Evolutionary conservation across 2,329 filamentous ascomycete genomes (phyloP), one percentile per base, ranked within the genome.

Genomic region (Septoria linicola): DNA sequence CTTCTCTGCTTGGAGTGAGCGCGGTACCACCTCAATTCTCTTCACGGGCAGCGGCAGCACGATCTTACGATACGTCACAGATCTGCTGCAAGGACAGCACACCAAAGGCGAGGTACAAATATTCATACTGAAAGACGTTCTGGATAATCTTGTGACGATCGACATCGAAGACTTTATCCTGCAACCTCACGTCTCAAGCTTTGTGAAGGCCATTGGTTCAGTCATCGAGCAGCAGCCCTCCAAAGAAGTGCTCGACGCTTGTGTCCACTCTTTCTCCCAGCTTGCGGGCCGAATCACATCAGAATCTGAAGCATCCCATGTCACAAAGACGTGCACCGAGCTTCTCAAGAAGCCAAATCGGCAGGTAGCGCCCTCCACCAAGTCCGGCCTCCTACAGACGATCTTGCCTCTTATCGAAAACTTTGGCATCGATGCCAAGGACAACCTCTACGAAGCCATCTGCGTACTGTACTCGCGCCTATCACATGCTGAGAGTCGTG

Each of bases 401-500:
- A 73, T 97, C 14, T 83, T 93, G 65, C 82, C 86, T 54, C 95
- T 96, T 58, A 51, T 67, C 8, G 54, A 61, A 19, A 49, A 50
- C 6, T 61, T 60, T 34, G 51, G 54, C 16, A 54, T 60, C 8
- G 14, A 51, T 25, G 13, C 46, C 47, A 46, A 53, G 46, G 45
- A 72, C 78, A 37, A 77, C 80, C 81, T 95, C 0, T 95, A 87
- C 66, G 76, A 82, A 39, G 88, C 88, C 0, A 72, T 93, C 8
- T 85, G 88, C 3, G 84, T 88, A 0, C 79, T 97, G 27, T 97
- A 96, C 66, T 88, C 89, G 48, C 96, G 91, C 67, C 92, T 97
- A 74, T 88, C 84, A 61, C 91, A 97, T 68, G 80, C 84, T 36
- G 74, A 81, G 36, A 95, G 89, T 64, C 81, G 93, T 48, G 77